Conservation (phyloP, 345 rosid genomes). For the Populus deltoides region DNA sequence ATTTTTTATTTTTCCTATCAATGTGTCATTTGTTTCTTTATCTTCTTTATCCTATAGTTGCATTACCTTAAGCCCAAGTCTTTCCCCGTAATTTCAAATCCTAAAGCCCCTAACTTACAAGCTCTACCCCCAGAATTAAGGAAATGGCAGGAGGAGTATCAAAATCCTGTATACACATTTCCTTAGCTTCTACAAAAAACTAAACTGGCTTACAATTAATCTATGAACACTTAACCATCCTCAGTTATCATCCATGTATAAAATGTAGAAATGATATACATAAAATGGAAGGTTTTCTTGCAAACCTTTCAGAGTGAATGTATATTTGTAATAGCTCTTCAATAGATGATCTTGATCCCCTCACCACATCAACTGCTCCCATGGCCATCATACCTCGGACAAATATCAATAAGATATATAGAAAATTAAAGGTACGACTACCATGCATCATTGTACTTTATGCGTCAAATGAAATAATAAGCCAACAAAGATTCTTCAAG, state of each 20-base stretch:
- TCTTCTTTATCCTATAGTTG: neutral
- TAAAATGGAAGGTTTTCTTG: neutral
- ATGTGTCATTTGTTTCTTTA: neutral
- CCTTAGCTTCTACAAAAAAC: neutral
- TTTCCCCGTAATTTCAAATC: neutral
- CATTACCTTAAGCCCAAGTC: neutral
- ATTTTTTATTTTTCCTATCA: neutral
- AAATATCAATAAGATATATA: constrained; percentile 13
- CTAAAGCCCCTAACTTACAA: neutral
- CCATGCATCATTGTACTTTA: neutral
- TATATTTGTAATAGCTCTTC: constrained; percentile 89
- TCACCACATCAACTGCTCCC: constrained; percentile 91
- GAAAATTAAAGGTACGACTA: neutral
- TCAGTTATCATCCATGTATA: neutral
- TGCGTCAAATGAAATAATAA: neutral
- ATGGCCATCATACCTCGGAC: constrained; percentile 79
- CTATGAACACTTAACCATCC: neutral
- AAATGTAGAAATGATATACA: neutral
- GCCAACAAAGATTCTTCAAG: neutral
- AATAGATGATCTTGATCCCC: constrained; percentile 84
- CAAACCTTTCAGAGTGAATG: constrained; percentile 83
- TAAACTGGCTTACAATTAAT: neutral
- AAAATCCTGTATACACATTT: neutral
- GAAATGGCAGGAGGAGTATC: neutral
- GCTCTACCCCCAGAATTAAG: neutral